These are phyloP conservation scores for Arthrobotrys megalospora DNA, from an alignment of 2,329 filamentous ascomycete species.

Conservation along the genomic window DNA sequence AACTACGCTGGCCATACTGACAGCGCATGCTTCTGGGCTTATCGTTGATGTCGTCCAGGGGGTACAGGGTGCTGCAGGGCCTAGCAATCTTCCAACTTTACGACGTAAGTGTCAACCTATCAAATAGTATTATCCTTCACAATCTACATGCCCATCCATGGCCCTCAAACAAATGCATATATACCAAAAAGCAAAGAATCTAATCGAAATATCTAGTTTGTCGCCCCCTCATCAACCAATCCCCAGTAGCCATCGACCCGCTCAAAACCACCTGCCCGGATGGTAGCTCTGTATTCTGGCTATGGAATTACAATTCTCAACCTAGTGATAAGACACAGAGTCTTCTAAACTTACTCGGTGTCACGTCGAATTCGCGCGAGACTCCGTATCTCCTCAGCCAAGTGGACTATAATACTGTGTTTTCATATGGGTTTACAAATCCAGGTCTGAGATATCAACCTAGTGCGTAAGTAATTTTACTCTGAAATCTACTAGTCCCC, in stretches of 20 bases:
- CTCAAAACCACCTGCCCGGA: conserved; percentile 10
- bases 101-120: conserved; percentile 22
- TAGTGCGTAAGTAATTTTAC: conserved; percentile 18
- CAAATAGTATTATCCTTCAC: background rate
- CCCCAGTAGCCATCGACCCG: conserved; percentile 24
- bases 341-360: conserved; percentile 33
- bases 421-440: conserved; percentile 44
- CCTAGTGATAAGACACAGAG: conserved; percentile 21
- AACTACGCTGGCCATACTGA: background rate
- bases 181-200: background rate
- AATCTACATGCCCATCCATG: background rate
- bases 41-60: conserved; percentile 40
- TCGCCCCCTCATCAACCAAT: conserved; percentile 20
- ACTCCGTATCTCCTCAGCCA: conserved; percentile 28
- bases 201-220: conserved; percentile 37
- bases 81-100: background rate
- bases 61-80: background rate
- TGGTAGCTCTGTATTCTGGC: conserved; percentile 33
- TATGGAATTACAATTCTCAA: conserved; percentile 41
- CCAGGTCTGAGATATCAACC: conserved; percentile 34
- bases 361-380: background rate
- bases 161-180: too few species aligned
- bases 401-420: conserved; percentile 25
- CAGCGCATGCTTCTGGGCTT: conserved; percentile 29
- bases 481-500: background rate